Evolutionary conservation across 2,329 filamentous ascomycete species (phyloP).

Genomic region (Thelonectria olida): DNA sequence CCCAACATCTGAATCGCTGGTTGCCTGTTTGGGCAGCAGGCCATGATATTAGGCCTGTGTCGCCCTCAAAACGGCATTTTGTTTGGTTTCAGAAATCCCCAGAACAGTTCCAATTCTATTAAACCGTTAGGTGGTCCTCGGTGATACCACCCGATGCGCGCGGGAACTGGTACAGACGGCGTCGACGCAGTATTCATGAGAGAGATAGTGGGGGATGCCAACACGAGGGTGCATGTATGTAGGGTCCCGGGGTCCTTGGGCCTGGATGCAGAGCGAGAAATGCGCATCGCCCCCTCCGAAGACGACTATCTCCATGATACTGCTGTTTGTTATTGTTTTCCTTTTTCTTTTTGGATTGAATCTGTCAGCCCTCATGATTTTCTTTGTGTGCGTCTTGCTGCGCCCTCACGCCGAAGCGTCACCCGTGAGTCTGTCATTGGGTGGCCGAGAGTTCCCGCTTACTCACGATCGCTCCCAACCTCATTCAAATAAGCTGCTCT

Average conservation of each 20-base stretch:
- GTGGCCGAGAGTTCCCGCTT: constrained; percentile 12
- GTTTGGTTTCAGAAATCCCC: constrained; percentile 12
- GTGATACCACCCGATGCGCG: background rate
- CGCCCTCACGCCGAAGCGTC: constrained; percentile 17
- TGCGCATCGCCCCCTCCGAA: constrained; percentile 3
- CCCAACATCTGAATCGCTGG: background rate
- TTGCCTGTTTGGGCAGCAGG: constrained; percentile 6
- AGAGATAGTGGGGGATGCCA: background rate
- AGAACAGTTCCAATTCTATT: constrained; percentile 6
- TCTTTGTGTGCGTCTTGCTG: constrained; percentile 12
- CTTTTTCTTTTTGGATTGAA: background rate
- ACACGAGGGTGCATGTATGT: constrained; percentile 2
- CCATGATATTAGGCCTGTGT: background rate
- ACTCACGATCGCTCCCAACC: constrained; percentile 7
- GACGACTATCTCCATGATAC: background rate
- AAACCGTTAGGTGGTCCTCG: constrained; percentile 1
- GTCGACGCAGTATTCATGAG: background rate
- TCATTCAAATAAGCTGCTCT: background rate
- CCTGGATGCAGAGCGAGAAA: constrained; percentile 8
- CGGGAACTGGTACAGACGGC: constrained; percentile 6
- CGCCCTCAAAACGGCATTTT: constrained; percentile 8
- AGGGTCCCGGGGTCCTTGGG: constrained; percentile 1
- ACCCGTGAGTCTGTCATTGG: constrained; percentile 15
- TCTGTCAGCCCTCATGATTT: constrained; percentile 4
- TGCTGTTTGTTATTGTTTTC: constrained; percentile 5